phyloP scores from a whole-genome alignment of 116 monocot genomes.

The Papilionanthe hybrid region DNA sequence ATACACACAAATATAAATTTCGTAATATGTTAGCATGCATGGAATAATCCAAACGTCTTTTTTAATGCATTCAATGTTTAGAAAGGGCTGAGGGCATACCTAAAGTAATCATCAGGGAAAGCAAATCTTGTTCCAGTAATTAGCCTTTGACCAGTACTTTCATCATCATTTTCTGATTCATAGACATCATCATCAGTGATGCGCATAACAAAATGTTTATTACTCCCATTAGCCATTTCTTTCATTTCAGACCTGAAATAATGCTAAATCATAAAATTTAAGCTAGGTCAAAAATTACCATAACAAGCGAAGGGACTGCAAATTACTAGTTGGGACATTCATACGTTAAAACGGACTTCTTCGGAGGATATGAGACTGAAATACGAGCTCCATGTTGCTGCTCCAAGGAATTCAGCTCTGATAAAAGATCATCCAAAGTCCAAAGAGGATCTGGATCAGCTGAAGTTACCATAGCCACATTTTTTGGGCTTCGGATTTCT shows the following conservation, averaged over 20 bases:
- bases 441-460: conserved; percentile 38
- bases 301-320: background rate
- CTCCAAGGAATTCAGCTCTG: conserved; percentile 30
- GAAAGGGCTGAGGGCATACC: conserved; percentile 13
- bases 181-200: conserved; percentile 20
- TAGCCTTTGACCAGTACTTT: background rate
- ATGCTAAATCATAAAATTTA: background rate
- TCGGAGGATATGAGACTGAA: conserved; percentile 19
- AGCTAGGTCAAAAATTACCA: background rate
- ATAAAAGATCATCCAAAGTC: conserved; percentile 26
- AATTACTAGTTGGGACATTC: background rate
- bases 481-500: conserved; percentile 27
- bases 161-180: conserved; percentile 13
- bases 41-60: conserved; percentile 1
- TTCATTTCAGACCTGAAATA: conserved; percentile 9
- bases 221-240: background rate
- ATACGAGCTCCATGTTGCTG: conserved; percentile 13
- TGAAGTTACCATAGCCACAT: conserved; percentile 21
- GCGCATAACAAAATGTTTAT: conserved; percentile 25
- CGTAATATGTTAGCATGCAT: background rate
- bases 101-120: conserved; percentile 27
- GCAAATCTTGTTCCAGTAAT: conserved; percentile 26
- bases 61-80: background rate
- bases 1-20: background rate
- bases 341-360: conserved; percentile 14